Base-by-base conservation (phyloP, 225 moss, liverwort and hornwort genomes). In the Anthoceros angustus region DNA sequence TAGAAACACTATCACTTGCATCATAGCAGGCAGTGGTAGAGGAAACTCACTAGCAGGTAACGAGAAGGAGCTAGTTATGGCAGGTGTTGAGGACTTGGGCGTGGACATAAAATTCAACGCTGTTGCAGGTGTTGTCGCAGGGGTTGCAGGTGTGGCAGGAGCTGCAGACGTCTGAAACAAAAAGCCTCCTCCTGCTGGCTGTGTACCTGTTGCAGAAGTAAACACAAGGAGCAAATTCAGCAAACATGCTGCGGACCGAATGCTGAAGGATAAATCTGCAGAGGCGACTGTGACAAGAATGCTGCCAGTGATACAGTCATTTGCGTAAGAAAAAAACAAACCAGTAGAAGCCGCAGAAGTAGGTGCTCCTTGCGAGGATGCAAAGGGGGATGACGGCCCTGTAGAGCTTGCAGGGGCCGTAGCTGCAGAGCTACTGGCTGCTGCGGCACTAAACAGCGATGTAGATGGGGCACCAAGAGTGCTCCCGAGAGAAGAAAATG, bases 401-500 rank as follows among this genome's bases (percentile, higher is more conserved):
- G 80, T 82, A 41, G 67, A 68, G 55, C 64, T 73, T 45, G 68
- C 67, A 24, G 68, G 41, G 61, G 70, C 45, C 16, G 76, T 63
- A 24, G 55, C 71, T 63, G 48, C 71, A 12, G 62, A 70, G 18
- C 74, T 60, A 42, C 71, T 80, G 42, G 70, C 65, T 48, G 70
- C 69, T 11, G 72, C 67, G 5, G 81, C 32, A 32, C 32, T 32
- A 55, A 64, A 69, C 60, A 12, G 46, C 48, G 81, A 66, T 23
- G 78, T 67, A 25, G 77, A 73, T 25, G 55, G 63, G 6, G 61
- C 10, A 20, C 45, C 67, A 70, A 75, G 62, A 6, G 74, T 63
- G 64, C 65, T 73, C 24, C 65, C 73, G 69, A 78, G 68, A 20
- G 72, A 46, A 4, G 81, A 76, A 69, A 77, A 77, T 14, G 81